Base-by-base conservation (phyloP, 306 rosid species). In the Cucurbita maxima region DNA sequence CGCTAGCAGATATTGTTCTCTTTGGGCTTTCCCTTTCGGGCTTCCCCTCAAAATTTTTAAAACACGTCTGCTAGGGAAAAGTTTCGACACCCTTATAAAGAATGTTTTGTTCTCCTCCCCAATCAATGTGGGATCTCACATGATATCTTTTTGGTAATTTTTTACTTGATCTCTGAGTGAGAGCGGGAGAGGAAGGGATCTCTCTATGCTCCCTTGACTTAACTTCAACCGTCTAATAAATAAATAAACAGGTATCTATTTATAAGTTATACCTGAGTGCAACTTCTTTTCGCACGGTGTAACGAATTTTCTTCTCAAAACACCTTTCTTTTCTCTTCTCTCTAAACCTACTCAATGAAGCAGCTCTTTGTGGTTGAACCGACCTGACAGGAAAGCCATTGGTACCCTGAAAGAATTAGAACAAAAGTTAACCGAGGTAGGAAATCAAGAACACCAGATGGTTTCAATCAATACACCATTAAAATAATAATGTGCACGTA, bases 321-420 rank as follows among this genome's bases (percentile, higher is more conserved):
- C 86, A 82, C 69, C 88, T 77, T 38, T 85, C 88, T 78, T 85
- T 85, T 72, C 88, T 80, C 81, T 85, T 85, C 81, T 85, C 86
- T 10, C 88, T 75, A 66, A 85, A 85, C 75, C 88, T 73, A 58
- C 70, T 85, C 72, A 85, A 69, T 43, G 88, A 85, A 61, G 88
- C 88, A 73, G 84, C 86, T 80, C 88, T 80, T 18, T 85, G 86
- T 1, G 88, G 84, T 80, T 82, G 86, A 53, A 61, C 81, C 20
- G 84, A 80, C 74, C 81, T 82, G 25, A 63, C 76, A 20, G 76
- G 57, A 73, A 78, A 80, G 74, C 83, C 86, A 64, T 58, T 73
- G 9, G 71, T 20, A 61, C 79, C 86, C 88, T 85, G 70, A 22
- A 79, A 58, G 75, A 41, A 52, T 56, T 57, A 77, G 6, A 54